Percentiles rank a stretch among this genome's conserved stretches.
Evolutionary conservation across 1,284 basidiomycete genomes (phyloP).

Genomic region (Apiotrichum porosum): DNA sequence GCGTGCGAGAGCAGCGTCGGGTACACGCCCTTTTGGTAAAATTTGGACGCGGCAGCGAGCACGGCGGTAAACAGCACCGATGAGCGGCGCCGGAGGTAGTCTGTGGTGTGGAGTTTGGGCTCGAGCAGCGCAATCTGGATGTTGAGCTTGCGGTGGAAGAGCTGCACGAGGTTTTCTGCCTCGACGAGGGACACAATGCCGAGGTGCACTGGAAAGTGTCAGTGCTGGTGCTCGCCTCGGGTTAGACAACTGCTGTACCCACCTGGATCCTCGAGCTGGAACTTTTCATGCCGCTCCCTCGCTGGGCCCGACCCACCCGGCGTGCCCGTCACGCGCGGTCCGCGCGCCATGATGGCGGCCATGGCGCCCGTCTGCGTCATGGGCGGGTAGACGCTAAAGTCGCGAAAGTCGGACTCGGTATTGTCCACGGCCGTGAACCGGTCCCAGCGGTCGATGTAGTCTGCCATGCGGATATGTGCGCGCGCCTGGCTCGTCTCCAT

Average conservation of each 20-base stretch:
- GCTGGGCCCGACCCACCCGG: not conserved
- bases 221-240: no score
- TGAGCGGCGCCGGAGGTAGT: constrained; percentile 5
- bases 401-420: not conserved
- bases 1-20: constrained; percentile 5
- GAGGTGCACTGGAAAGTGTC: not conserved
- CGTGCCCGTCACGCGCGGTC: no score
- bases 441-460: not conserved
- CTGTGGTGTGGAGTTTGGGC: constrained; percentile 8
- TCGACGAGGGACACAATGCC: not conserved
- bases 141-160: constrained; percentile 1
- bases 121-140: constrained; percentile 15
- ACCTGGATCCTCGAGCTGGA: not conserved
- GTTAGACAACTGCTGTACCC: no score
- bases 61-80: constrained; percentile 10
- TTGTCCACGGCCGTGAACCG: not conserved
- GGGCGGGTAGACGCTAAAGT: not conserved
- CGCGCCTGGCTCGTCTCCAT: no score
- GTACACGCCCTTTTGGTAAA: constrained; percentile 6
- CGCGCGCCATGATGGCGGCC: not conserved
- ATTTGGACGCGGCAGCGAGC: constrained; percentile 8
- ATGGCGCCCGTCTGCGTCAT: not conserved
- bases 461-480: not conserved
- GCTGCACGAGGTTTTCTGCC: not conserved
- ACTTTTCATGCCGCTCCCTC: not conserved